These are phyloP conservation scores for Cyclotella atomus DNA, from an alignment of 108 stramenopile species.

Conservation along the genomic window DNA sequence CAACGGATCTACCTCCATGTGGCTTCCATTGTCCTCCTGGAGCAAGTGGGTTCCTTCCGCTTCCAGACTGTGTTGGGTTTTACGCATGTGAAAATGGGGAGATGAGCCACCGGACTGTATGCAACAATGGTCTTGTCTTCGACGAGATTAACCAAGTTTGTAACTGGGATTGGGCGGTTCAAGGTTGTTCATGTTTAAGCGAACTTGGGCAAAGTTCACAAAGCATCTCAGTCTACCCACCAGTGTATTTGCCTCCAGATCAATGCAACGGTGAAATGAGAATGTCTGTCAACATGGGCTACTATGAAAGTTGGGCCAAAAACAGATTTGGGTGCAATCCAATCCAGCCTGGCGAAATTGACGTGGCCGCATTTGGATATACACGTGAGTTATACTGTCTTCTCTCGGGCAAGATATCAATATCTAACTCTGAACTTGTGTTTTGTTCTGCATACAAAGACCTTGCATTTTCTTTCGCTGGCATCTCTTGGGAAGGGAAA, in stretches of 20 bases:
- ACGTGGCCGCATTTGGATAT: constrained; percentile 23
- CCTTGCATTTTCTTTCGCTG: constrained; percentile 24
- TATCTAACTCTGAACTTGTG: no score
- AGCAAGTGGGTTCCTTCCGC: neutral
- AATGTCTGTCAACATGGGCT: constrained; percentile 39
- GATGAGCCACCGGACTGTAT: neutral
- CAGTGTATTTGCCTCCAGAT: no score
- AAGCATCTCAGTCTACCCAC: no score
- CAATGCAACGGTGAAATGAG: no score
- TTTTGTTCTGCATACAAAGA: no score
- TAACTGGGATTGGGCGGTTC: constrained; percentile 18
- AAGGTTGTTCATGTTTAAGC: constrained; percentile 10
- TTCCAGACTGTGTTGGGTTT: constrained; percentile 17
- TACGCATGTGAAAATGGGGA: constrained; percentile 14
- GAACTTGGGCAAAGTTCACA: no score
- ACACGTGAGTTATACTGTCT: no score
- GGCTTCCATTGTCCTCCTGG: constrained; percentile 2
- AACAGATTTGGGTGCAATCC: no score
- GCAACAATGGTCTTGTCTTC: constrained; percentile 9
- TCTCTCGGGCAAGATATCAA: no score
- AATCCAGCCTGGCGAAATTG: constrained; percentile 5
- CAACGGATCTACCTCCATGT: no score
- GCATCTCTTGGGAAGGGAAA: constrained; percentile 1
- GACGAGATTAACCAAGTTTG: constrained; percentile 7
- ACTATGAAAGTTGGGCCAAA: constrained; percentile 30